A percentile compares a stretch with the other conserved stretches of the same genome.
Conservation (phyloP, 176 grass and related monocot species). For the Eremochloa ophiuroides region DNA sequence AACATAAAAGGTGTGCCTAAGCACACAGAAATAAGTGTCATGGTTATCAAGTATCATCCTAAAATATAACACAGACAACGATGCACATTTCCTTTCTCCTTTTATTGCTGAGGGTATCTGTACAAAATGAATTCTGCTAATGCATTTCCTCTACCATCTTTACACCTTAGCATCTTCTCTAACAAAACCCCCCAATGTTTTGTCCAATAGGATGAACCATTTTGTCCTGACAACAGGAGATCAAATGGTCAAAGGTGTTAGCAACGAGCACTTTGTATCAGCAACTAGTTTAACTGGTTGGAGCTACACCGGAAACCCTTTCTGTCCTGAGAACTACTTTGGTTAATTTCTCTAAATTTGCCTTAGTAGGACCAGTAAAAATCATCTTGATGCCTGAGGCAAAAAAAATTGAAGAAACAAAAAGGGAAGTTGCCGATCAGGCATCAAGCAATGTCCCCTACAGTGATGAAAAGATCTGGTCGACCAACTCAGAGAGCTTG, state of each 20-base stretch:
- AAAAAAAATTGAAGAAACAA: slow-evolving; percentile 10
- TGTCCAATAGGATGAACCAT: background rate
- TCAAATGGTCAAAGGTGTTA: slow-evolving; percentile 28
- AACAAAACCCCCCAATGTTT: background rate
- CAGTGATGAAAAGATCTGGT: slow-evolving; percentile 40
- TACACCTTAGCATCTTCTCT: slow-evolving; percentile 1
- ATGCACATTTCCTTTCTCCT: background rate
- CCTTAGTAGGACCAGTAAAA: background rate
- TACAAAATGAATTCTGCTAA: slow-evolving; percentile 28
- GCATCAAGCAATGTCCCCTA: slow-evolving; percentile 20
- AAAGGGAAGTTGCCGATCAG: background rate
- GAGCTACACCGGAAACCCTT: background rate
- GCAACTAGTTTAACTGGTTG: slow-evolving; percentile 5
- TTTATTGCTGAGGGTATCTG: slow-evolving; percentile 12
- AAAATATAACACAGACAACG: background rate
- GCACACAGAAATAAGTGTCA: background rate
- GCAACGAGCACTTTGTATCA: background rate
- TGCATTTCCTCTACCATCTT: slow-evolving; percentile 14
- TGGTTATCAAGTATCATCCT: background rate
- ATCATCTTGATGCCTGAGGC: background rate
- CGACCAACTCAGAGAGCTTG: slow-evolving; percentile 53
- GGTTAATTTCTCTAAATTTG: slow-evolving; percentile 24
- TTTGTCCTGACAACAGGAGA: background rate
- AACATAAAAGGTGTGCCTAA: background rate
- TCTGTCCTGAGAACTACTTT: slow-evolving; percentile 7